These are phyloP conservation scores for Sordariomycetes sp. DNA, from an alignment of 2,329 filamentous ascomycete genomes.

Conservation along the genomic window DNA sequence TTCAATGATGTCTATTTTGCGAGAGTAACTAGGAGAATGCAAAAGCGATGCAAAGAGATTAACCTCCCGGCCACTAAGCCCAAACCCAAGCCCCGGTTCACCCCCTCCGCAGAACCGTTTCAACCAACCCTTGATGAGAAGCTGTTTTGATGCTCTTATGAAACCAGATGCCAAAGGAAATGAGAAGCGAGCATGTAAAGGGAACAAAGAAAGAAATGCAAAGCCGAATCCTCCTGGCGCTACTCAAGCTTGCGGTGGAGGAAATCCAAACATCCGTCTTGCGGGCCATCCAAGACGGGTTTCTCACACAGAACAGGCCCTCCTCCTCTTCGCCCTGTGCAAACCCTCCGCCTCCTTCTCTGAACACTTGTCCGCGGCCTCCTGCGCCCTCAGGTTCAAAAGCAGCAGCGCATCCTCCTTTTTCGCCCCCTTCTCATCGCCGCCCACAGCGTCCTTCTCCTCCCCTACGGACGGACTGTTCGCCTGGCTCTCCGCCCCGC, in stretches of 20 bases:
- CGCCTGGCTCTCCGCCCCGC: neutral
- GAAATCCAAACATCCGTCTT: neutral
- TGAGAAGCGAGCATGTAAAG: neutral
- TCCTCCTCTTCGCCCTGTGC: conserved; percentile 26
- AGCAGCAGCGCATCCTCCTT: conserved; percentile 29
- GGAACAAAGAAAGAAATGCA: neutral
- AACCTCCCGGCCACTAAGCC: neutral
- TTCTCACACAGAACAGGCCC: conserved; percentile 26
- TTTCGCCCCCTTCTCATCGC: neutral
- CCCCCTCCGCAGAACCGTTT: neutral
- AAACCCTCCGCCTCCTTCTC: conserved; percentile 5
- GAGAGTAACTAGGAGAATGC: neutral
- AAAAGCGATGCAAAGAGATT: neutral
- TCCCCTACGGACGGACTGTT: neutral
- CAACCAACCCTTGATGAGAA: neutral
- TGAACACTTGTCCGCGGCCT: conserved; percentile 13
- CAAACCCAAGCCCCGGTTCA: neutral
- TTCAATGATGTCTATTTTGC: neutral
- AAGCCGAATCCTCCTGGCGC: too few relatives aligned
- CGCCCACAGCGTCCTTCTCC: neutral
- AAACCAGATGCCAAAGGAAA: neutral
- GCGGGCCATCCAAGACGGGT: neutral
- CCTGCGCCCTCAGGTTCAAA: conserved; percentile 34
- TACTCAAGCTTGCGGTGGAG: too few relatives aligned
- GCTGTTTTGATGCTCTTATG: neutral